These are phyloP conservation scores for Hibiscus syriacus DNA, from an alignment of 345 rosid species.

Conservation along the genomic window DNA sequence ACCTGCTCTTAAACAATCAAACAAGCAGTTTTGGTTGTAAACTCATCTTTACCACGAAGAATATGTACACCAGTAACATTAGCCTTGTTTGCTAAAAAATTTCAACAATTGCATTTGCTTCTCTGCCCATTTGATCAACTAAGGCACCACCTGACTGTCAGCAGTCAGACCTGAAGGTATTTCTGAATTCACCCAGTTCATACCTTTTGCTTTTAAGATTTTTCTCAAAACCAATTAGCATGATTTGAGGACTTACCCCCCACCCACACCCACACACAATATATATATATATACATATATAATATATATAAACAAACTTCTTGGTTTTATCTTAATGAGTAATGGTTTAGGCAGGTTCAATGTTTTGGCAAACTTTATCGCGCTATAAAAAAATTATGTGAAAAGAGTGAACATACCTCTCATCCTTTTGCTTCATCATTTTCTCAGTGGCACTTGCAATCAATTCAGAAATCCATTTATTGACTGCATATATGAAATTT, in stretches of 20 bases:
- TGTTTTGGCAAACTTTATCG: not conserved
- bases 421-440: constrained; percentile 98
- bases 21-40: not conserved
- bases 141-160: not conserved
- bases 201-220: not conserved
- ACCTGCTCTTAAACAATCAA: not conserved
- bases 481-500: constrained; percentile 40
- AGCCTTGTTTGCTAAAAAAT: not conserved
- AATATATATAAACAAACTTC: not conserved
- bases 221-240: not conserved
- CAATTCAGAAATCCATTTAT: constrained; percentile 81
- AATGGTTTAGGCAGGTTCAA: not conserved
- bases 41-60: not conserved
- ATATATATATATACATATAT: no score
- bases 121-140: not conserved
- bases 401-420: constrained; percentile 45
- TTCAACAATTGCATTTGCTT: not conserved
- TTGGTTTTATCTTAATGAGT: not conserved
- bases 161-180: not conserved
- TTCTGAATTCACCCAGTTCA: not conserved
- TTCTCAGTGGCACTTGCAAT: constrained; percentile 84
- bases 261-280: no score
- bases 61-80: not conserved
- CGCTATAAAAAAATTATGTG: not conserved
- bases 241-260: not conserved